Evolutionary conservation across 495 filamentous ascomycete genomes (phyloP).

Genomic region (Delitschia confertaspora): DNA sequence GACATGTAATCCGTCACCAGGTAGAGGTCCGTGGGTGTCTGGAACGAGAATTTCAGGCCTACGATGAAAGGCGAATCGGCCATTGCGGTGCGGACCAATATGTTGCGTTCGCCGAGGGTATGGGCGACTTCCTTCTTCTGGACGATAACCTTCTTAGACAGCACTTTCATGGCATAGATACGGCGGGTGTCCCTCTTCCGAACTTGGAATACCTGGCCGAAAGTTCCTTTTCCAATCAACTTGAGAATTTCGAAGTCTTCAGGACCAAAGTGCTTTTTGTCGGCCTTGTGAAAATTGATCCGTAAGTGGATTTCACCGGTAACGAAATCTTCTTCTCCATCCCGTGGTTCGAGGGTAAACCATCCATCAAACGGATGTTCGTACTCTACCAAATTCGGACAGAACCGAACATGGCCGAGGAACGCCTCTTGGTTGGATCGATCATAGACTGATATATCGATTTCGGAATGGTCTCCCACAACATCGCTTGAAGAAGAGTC

Average conservation of each 20-base stretch:
- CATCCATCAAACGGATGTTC: slow-evolving; percentile 67
- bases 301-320: slow-evolving; percentile 88
- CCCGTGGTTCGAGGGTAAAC: slow-evolving; percentile 67
- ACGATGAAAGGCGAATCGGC: slow-evolving; percentile 96
- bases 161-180: slow-evolving; percentile 98
- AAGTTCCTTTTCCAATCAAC: slow-evolving; percentile 94
- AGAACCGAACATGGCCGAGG: slow-evolving; percentile 77
- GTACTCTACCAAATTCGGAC: slow-evolving; percentile 47
- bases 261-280: slow-evolving; percentile 89
- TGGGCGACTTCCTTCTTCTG: slow-evolving; percentile 99
- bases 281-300: slow-evolving; percentile 77
- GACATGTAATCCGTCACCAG: slow-evolving; percentile 99
- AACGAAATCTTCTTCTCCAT: slow-evolving; percentile 57
- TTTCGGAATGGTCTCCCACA: slow-evolving; percentile 79
- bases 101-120: slow-evolving; percentile 93
- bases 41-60: slow-evolving; percentile 96
- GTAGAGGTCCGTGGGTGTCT: slow-evolving; percentile 92
- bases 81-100: slow-evolving; percentile 90
- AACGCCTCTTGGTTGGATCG: slow-evolving; percentile 79
- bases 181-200: slow-evolving; percentile 92
- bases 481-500: slow-evolving; percentile 61
- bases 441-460: slow-evolving; percentile 93
- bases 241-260: slow-evolving; percentile 93
- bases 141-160: slow-evolving; percentile 98
- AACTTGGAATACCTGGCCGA: slow-evolving; percentile 99